These are phyloP conservation scores for Abrus pulchellus DNA, from an alignment of 306 rosid genomes.

Conservation along the genomic window DNA sequence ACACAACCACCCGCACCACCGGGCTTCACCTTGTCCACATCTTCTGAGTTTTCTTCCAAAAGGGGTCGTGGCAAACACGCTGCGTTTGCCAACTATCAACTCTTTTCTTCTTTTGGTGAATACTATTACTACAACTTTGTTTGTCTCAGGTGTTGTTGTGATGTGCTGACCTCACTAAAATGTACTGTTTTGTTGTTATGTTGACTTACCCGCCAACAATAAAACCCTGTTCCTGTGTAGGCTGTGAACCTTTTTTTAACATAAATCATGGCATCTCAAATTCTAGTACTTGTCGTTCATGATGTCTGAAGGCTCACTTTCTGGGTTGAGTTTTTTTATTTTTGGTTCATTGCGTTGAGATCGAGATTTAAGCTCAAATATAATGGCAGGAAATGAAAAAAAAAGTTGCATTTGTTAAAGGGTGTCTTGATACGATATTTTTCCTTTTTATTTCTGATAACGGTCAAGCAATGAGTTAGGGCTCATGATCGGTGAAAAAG, in stretches of 20 bases:
- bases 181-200: conserved; percentile 9
- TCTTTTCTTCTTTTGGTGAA: conserved; percentile 77
- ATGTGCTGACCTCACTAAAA: conserved; percentile 23
- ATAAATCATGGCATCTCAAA: conserved; percentile 13
- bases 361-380: conserved; percentile 14
- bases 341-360: conserved; percentile 37
- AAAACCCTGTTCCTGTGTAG: background rate
- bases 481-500: conserved; percentile 43
- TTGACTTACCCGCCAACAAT: conserved; percentile 26
- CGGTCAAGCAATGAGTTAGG: conserved; percentile 29
- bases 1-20: conserved; percentile 40
- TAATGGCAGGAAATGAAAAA: background rate
- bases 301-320: background rate
- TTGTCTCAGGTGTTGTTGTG: background rate
- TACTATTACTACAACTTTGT: background rate
- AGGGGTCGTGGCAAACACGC: conserved; percentile 73
- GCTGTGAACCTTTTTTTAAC: background rate
- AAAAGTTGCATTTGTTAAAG: background rate
- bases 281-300: background rate
- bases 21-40: conserved; percentile 67
- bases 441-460: conserved; percentile 21
- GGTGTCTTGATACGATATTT: background rate
- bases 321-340: conserved; percentile 27
- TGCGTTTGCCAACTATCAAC: conserved; percentile 66
- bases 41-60: conserved; percentile 59